phyloP scores from a whole-genome alignment of 2,329 filamentous ascomycete genomes.

The Xylaria sp. region DNA sequence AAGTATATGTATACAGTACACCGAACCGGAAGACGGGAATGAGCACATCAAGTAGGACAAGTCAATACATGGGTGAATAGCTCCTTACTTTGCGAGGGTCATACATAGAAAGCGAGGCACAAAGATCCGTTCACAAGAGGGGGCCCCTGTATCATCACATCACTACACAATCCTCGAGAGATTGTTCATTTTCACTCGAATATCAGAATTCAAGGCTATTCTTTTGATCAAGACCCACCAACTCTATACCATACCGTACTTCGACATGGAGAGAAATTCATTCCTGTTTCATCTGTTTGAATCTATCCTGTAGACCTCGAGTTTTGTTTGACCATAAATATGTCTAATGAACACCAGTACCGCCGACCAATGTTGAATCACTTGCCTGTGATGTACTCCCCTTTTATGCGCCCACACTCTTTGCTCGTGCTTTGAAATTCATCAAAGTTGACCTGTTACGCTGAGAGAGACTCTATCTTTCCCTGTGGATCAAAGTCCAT shows the following conservation, averaged over 20 bases:
- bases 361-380: background rate
- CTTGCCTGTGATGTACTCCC: background rate
- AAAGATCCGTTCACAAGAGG: conserved; percentile 14
- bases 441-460: conserved; percentile 24
- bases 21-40: background rate
- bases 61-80: background rate
- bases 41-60: background rate
- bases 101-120: conserved; percentile 9
- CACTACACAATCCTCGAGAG: conserved; percentile 13
- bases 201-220: conserved; percentile 27
- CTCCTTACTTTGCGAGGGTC: background rate
- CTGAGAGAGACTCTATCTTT: conserved; percentile 60
- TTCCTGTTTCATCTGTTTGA: conserved; percentile 9
- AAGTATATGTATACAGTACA: background rate
- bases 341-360: conserved; percentile 6
- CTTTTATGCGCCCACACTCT: conserved; percentile 38
- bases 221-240: conserved; percentile 8
- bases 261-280: conserved; percentile 12
- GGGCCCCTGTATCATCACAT: conserved; percentile 25
- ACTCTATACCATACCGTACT: conserved; percentile 6
- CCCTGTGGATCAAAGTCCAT: conserved; percentile 69
- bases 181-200: conserved; percentile 20
- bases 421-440: conserved; percentile 32
- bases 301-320: conserved; percentile 26
- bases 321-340: background rate